These are phyloP conservation scores for Flaveria trinervia DNA, from an alignment of 129 eudicot species.

Conservation along the genomic window DNA sequence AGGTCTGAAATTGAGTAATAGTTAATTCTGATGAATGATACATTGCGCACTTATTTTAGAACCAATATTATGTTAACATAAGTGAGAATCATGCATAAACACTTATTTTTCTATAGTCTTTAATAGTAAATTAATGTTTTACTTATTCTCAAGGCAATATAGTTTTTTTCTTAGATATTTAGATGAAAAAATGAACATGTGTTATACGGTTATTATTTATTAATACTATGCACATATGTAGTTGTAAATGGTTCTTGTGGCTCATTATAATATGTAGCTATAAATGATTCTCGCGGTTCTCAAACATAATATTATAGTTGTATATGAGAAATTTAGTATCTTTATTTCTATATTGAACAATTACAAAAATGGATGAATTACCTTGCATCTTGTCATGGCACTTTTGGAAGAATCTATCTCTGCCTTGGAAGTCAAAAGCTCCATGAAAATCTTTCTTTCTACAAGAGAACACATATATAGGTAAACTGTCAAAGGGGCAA, in stretches of 20 bases:
- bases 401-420: constrained; percentile 35
- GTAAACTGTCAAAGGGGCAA: background rate
- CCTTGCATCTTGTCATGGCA: constrained; percentile 48
- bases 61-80: background rate
- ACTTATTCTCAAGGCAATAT: too few species aligned
- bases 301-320: background rate
- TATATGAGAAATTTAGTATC: background rate
- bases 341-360: background rate
- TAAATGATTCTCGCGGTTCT: too few species aligned
- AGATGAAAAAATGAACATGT: too few species aligned
- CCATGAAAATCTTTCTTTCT: constrained; percentile 73
- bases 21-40: background rate
- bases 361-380: background rate
- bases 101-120: too few species aligned
- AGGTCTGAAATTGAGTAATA: constrained; percentile 50
- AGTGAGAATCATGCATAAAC: background rate
- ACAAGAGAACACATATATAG: constrained; percentile 19
- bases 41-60: background rate
- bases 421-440: constrained; percentile 71
- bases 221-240: too few species aligned
- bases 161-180: too few species aligned
- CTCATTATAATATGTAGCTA: too few species aligned
- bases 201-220: too few species aligned
- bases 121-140: too few species aligned
- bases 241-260: too few species aligned